Conservation (phyloP, 257 asterid genomes). For the Solanum pennellii region DNA sequence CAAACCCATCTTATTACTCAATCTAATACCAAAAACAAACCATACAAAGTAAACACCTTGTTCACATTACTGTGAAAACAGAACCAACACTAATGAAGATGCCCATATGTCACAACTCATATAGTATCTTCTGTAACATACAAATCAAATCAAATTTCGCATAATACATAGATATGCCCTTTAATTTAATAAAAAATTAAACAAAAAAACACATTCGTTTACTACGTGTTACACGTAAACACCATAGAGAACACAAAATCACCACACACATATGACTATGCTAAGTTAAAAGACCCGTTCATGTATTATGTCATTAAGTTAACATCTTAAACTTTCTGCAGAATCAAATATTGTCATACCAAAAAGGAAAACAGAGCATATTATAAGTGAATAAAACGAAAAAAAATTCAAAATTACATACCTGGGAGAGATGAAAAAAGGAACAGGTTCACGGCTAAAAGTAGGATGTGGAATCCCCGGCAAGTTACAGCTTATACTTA, state of each 20-base stretch:
- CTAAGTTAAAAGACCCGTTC: too few species aligned
- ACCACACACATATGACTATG: too few species aligned
- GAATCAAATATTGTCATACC: not conserved
- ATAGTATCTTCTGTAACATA: not conserved
- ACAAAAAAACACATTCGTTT: too few species aligned
- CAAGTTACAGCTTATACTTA: constrained; percentile 53
- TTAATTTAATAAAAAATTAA: too few species aligned
- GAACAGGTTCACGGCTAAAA: constrained; percentile 56
- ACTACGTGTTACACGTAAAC: too few species aligned
- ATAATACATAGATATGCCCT: too few species aligned
- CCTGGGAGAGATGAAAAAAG: constrained; percentile 42
- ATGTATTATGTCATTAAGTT: too few species aligned
- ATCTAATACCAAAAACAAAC: constrained; percentile 17
- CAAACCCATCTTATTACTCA: constrained; percentile 6
- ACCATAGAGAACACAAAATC: too few species aligned
- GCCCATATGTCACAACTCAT: not conserved
- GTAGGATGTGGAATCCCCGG: constrained; percentile 54
- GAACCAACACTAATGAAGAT: not conserved
- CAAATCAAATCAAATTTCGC: not conserved
- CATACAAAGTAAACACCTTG: not conserved
- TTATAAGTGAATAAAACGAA: not conserved
- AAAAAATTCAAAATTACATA: not conserved
- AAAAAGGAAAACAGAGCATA: not conserved
- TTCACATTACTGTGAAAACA: not conserved
- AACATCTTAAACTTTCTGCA: not conserved